phyloP scores from a whole-genome alignment of 305 asterid genomes.

The Rubia occidens region DNA sequence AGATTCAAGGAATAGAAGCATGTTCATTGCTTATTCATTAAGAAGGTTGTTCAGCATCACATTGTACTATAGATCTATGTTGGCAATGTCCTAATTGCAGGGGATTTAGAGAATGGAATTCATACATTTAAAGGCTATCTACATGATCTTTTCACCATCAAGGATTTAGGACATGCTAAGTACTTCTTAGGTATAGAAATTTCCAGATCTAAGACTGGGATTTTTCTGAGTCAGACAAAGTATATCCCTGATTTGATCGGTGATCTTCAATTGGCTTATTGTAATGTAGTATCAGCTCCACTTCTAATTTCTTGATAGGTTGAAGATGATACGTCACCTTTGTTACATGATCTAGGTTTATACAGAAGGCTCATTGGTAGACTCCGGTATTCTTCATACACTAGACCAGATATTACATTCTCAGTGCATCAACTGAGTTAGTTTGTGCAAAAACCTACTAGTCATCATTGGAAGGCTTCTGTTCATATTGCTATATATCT shows the following conservation, averaged over 20 bases:
- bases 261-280: neutral
- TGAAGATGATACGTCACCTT: neutral
- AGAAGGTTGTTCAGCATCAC: neutral
- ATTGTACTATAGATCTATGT: neutral
- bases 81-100: neutral
- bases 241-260: neutral
- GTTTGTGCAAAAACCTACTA: neutral
- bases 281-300: no score
- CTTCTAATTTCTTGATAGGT: neutral
- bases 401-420: neutral
- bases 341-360: neutral
- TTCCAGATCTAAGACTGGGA: no score
- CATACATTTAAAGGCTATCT: neutral
- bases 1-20: neutral
- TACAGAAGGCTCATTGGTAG: neutral
- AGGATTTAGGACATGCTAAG: neutral
- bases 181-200: neutral
- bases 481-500: no score
- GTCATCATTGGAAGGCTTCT: neutral
- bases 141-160: neutral
- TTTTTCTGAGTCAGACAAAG: no score
- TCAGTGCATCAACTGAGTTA: neutral
- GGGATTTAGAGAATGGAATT: neutral
- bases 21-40: neutral
- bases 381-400: neutral